phyloP scores from a whole-genome alignment of 352 stramenopile species.

The Phytophthora nicotianae region DNA sequence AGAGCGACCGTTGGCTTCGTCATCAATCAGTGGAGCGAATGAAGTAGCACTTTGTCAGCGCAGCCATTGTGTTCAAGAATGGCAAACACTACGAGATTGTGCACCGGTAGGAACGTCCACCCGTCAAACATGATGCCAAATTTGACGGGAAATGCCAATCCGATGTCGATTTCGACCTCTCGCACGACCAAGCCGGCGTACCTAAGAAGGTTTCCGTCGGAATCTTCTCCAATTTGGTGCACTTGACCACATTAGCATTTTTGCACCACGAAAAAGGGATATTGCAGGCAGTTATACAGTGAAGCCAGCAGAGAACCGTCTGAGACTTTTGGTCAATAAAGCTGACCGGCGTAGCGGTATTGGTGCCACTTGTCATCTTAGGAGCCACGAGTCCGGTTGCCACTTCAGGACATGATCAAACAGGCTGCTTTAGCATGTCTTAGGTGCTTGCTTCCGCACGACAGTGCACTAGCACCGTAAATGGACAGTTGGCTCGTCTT shows the following conservation, averaged over 20 bases:
- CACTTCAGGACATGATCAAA: background rate
- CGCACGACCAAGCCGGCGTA: background rate
- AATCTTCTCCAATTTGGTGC: background rate
- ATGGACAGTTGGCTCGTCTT: background rate
- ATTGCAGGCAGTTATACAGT: background rate
- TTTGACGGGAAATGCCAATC: background rate
- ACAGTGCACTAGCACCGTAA: background rate
- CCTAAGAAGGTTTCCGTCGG: background rate
- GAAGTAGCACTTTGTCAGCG: background rate
- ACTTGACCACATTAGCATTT: background rate
- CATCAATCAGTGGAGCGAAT: background rate
- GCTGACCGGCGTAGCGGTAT: background rate
- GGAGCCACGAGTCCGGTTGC: background rate
- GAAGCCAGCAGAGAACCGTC: background rate
- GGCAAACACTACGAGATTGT: background rate
- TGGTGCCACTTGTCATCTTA: background rate
- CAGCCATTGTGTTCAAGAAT: background rate
- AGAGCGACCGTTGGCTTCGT: too few species aligned
- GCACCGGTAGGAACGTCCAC: background rate
- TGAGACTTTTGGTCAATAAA: background rate
- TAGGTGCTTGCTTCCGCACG: background rate
- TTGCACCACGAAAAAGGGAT: background rate
- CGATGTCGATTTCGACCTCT: background rate
- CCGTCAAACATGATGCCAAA: background rate
- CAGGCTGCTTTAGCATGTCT: background rate